Base-by-base conservation (phyloP, 441 rosid species). In the Rhodomyrtus psidioides region DNA sequence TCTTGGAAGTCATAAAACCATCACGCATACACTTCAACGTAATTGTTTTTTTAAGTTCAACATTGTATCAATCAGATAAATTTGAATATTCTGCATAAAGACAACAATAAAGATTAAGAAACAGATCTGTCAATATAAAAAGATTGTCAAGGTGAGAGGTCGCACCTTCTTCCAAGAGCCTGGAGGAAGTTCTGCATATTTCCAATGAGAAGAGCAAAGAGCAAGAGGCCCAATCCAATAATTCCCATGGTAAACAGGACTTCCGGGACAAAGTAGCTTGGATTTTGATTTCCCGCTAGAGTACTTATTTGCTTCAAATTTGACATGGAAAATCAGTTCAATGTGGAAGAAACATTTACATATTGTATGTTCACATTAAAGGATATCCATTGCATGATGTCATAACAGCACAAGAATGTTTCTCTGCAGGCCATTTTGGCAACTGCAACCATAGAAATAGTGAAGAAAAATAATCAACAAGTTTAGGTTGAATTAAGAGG, bases 141-240 rank as follows among this genome's bases (percentile, higher is more conserved):
- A 30, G 19, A 24, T 51, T 57, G 4, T 44, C 46, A 19, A 30
- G 34, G 85, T 3, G 65, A 84, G 83, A 83, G n/a, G 44, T 54
- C 87, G 6, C 91, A 97, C 99, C 98, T 95, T 87, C 92, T 90
- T 81, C 93, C 98, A 15, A 97, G 94, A 89, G 98, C 94, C 87
- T 93, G 98, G 87, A 97, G 98, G 90, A 97, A 96, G 89, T 94
- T 97, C 86, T 97, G 99, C 94, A 96, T 96, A 91, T 97, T 97
- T 84, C 99, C 99, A 81, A 96, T 95, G 87, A 97, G 97, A 87
- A 93, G 95, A 74, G 98, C 99, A 83, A 97, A 97, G 60, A 97
- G 95, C 92, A 97, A 89, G 82, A 97, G 97, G 39, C 98, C 99
- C 30, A 97, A 83, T 88, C 97, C 98, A 42, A 95, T 89, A 54